phyloP scores from a whole-genome alignment of 805 yeast species.

The Candida endomychidarum region DNA sequence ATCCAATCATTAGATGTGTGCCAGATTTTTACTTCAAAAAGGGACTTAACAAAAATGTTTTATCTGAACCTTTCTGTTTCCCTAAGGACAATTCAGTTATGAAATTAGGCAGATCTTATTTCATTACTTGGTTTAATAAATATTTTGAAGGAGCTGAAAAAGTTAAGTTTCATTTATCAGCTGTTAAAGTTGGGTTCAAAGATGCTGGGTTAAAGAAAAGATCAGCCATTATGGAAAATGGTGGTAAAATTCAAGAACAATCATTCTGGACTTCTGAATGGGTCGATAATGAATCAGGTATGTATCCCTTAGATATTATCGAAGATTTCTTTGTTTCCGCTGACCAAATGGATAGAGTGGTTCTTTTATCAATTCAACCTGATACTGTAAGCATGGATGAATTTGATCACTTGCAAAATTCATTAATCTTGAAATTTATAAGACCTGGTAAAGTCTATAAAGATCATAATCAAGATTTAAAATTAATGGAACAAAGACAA shows the following conservation, averaged over 20 bases:
- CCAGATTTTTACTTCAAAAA: conserved; percentile 70
- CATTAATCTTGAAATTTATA: conserved; percentile 45
- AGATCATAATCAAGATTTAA: conserved; percentile 44
- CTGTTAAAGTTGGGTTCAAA: conserved; percentile 53
- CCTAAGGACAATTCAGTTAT: conserved; percentile 64
- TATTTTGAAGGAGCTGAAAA: conserved; percentile 60
- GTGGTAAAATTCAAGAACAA: conserved; percentile 30
- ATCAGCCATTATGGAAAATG: conserved; percentile 37
- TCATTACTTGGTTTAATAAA: conserved; percentile 77
- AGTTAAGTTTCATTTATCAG: conserved; percentile 67
- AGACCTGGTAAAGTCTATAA: conserved; percentile 57
- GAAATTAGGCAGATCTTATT: conserved; percentile 63
- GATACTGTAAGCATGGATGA: conserved; percentile 64
- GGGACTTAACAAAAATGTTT: conserved; percentile 54
- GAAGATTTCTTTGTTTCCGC: conserved; percentile 57
- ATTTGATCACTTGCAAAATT: conserved; percentile 48
- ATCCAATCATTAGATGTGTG: conserved; percentile 82
- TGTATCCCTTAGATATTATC: conserved; percentile 57
- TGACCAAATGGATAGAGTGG: conserved; percentile 51
- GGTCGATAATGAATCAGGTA: conserved; percentile 62
- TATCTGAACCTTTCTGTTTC: conserved; percentile 81
- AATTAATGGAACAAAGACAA: conserved; percentile 31
- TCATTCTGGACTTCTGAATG: conserved; percentile 74
- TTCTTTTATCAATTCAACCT: conserved; percentile 74
- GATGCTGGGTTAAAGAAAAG: conserved; percentile 58